These are phyloP conservation scores for Alternaria conjuncta DNA, from an alignment of 2,329 filamentous ascomycete genomes.

Conservation along the genomic window DNA sequence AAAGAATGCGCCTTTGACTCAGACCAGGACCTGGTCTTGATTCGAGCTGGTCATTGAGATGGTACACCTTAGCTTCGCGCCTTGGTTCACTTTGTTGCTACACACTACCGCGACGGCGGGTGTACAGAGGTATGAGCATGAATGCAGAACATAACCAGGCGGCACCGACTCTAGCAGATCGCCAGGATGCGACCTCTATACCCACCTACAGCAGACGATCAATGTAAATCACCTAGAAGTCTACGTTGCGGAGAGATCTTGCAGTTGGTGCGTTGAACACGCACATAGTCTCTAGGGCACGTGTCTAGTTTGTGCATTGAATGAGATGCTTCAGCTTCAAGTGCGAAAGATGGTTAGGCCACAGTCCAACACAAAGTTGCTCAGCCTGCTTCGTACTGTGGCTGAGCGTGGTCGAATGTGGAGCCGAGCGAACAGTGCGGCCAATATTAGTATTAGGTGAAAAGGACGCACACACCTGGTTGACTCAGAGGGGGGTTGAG, in stretches of 20 bases:
- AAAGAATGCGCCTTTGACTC: no score
- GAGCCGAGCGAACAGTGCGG: not conserved
- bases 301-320: not conserved
- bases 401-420: not conserved
- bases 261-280: not conserved
- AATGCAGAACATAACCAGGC: no score
- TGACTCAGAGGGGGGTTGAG: not conserved
- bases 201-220: not conserved
- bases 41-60: no score
- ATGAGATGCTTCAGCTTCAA: not conserved
- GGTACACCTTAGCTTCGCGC: no score
- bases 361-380: not conserved
- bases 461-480: not conserved
- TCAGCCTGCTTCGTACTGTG: not conserved
- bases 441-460: not conserved
- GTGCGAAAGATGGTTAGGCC: not conserved
- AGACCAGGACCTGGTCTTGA: no score
- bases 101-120: no score
- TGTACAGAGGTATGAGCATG: no score
- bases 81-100: no score
- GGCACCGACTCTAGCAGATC: no score
- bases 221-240: not conserved
- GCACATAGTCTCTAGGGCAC: not conserved
- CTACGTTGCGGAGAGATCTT: not conserved
- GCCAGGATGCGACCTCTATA: not conserved